Evolutionary conservation across 768 basidiomycete species (phyloP).

Genomic region (Polyporus arcularius): DNA sequence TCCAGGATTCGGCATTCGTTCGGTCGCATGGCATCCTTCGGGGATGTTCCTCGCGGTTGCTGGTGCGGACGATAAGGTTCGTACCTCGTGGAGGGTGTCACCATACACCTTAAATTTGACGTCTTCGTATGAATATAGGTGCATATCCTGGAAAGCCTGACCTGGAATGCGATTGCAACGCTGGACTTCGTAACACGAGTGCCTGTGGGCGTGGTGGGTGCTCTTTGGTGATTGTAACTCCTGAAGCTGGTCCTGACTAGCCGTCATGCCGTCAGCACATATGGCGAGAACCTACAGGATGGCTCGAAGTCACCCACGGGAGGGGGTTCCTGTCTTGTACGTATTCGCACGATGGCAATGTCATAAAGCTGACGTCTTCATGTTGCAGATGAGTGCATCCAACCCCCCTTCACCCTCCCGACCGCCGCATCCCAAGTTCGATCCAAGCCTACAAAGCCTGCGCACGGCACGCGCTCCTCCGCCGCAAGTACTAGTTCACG

Average conservation of each 20-base stretch:
- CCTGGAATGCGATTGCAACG: constrained; percentile 68
- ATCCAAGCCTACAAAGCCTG: constrained; percentile 44
- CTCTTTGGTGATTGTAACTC: background rate
- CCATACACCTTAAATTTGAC: background rate
- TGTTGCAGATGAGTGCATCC: constrained; percentile 61
- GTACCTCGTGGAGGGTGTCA: background rate
- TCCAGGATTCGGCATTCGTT: constrained; percentile 81
- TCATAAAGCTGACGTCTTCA: background rate
- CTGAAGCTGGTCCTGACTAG: background rate
- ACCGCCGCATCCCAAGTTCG: constrained; percentile 51
- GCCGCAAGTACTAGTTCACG: constrained; percentile 38
- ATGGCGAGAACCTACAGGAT: constrained; percentile 86
- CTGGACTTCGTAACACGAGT: constrained; percentile 65
- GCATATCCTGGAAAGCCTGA: constrained; percentile 71
- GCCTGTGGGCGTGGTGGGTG: constrained; percentile 55
- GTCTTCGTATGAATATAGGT: constrained; percentile 45
- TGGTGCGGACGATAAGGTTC: constrained; percentile 89
- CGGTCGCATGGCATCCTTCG: constrained; percentile 82
- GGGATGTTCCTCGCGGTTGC: constrained; percentile 80
- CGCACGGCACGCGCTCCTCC: constrained; percentile 10
- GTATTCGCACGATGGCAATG: constrained; percentile 16
- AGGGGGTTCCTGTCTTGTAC: constrained; percentile 87
- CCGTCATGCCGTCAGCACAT: constrained; percentile 49
- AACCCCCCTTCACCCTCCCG: constrained; percentile 54
- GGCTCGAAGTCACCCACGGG: constrained; percentile 82